phyloP scores from a whole-genome alignment of 148 eudicot species.

The Vaccinium myrtillus region DNA sequence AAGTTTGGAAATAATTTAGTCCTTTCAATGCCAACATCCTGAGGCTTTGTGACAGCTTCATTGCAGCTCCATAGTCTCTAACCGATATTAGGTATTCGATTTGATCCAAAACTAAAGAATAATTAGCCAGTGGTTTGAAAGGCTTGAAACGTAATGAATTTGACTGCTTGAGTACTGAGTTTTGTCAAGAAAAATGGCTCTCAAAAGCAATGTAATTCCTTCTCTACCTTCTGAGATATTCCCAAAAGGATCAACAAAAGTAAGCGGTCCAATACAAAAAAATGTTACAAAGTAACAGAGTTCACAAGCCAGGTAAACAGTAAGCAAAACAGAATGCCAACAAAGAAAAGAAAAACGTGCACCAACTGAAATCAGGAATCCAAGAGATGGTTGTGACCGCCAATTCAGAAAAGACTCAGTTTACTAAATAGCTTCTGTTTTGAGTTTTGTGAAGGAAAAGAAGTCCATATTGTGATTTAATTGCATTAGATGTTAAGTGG shows the following conservation, averaged over 20 bases:
- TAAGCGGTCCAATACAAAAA: background rate
- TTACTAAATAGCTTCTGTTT: background rate
- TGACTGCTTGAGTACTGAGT: slow-evolving; percentile 71
- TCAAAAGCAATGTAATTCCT: background rate
- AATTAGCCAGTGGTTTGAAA: slow-evolving; percentile 76
- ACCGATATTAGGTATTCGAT: slow-evolving; percentile 58
- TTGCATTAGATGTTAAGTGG: background rate
- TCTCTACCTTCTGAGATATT: background rate
- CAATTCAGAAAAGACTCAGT: slow-evolving; percentile 3
- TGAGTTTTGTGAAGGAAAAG: background rate
- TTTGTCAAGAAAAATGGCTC: slow-evolving; percentile 44
- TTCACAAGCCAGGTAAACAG: slow-evolving; percentile 7
- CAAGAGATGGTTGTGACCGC: background rate
- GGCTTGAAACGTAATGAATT: slow-evolving; percentile 71
- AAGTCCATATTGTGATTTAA: background rate
- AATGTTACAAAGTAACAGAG: background rate
- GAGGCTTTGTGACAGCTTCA: slow-evolving; percentile 65
- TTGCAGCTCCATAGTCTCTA: slow-evolving; percentile 65
- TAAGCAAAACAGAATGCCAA: background rate
- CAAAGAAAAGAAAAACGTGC: background rate
- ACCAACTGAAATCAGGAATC: slow-evolving; percentile 1
- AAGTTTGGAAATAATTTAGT: slow-evolving; percentile 92
- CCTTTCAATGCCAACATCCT: slow-evolving; percentile 86
- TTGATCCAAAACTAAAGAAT: slow-evolving; percentile 54
- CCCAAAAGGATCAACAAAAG: background rate